Evolutionary conservation across 2,329 filamentous ascomycete genomes (phyloP).

Genomic region (Xylariales sp.): DNA sequence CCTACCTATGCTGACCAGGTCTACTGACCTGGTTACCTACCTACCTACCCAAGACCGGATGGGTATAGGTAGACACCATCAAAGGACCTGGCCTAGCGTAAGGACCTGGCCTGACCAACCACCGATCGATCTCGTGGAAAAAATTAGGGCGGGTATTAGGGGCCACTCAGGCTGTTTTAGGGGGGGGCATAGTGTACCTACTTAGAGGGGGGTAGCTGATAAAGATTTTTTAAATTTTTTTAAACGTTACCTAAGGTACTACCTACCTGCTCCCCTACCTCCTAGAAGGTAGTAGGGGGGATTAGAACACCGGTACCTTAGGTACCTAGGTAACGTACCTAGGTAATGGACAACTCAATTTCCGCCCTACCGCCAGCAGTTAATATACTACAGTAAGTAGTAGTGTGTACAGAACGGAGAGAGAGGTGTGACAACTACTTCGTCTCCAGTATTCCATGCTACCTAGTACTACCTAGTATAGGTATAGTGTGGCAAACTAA

Average conservation of each 20-base stretch:
- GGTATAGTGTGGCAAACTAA: not conserved
- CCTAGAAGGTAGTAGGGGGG: not conserved
- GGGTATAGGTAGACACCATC: too few species aligned
- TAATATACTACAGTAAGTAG: too few species aligned
- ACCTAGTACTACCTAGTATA: too few species aligned
- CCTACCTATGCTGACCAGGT: too few species aligned
- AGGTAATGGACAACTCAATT: slow-evolving; percentile 20
- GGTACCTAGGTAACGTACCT: too few species aligned
- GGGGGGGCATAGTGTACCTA: slow-evolving; percentile 1
- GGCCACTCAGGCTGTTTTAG: slow-evolving; percentile 14
- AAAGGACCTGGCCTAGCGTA: not conserved
- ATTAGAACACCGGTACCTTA: slow-evolving; percentile 5
- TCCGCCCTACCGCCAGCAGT: slow-evolving; percentile 12
- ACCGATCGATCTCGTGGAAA: slow-evolving; percentile 6
- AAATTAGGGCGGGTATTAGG: slow-evolving; percentile 8
- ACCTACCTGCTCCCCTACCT: too few species aligned
- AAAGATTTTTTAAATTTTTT: slow-evolving; percentile 20
- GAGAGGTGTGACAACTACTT: too few species aligned
- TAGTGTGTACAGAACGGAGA: too few species aligned
- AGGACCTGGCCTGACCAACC: slow-evolving; percentile 22
- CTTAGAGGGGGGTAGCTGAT: slow-evolving; percentile 14
- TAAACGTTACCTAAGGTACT: too few species aligned
- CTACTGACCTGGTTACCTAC: too few species aligned
- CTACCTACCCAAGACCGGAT: too few species aligned
- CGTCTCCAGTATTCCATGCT: too few species aligned